Evolutionary conservation across 768 basidiomycete species (phyloP).

Genomic region (Suillus weaverae): DNA sequence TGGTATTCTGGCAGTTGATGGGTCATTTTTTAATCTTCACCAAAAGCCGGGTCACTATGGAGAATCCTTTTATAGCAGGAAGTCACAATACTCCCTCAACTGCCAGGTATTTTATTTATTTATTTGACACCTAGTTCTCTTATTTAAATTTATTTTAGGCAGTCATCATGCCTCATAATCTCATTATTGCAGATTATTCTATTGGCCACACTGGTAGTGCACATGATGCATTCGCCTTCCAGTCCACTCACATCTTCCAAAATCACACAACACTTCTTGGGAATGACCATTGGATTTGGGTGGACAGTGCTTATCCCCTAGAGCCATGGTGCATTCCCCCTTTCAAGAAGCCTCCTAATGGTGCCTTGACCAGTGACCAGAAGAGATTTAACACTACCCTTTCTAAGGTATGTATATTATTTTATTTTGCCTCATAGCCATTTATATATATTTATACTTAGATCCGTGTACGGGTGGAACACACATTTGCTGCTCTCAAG

Average conservation of each 20-base stretch:
- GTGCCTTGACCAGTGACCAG: background rate
- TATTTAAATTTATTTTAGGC: background rate
- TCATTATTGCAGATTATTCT: constrained; percentile 7
- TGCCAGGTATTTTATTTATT: constrained; percentile 11
- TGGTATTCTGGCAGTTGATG: constrained; percentile 40
- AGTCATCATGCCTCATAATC: constrained; percentile 9
- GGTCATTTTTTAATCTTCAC: constrained; percentile 25
- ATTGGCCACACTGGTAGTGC: constrained; percentile 7
- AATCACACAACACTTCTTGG: background rate
- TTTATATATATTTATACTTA: background rate
- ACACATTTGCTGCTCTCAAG: constrained; percentile 8
- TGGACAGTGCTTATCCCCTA: constrained; percentile 7
- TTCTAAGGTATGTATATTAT: background rate
- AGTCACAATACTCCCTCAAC: constrained; percentile 18
- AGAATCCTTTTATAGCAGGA: constrained; percentile 17
- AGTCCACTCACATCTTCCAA: constrained; percentile 1
- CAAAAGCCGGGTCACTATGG: constrained; percentile 1
- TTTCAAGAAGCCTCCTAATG: constrained; percentile 15
- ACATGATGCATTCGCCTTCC: constrained; percentile 10
- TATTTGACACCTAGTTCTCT: background rate
- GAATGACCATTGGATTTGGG: constrained; percentile 9
- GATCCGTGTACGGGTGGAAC: constrained; percentile 2
- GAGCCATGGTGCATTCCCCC: constrained; percentile 4
- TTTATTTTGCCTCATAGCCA: background rate
- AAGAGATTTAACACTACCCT: background rate